Percentiles rank a stretch among this genome's conserved stretches.
Evolutionary conservation across 129 eudicot genomes (phyloP).

Genomic region (Kitagawia praeruptora): DNA sequence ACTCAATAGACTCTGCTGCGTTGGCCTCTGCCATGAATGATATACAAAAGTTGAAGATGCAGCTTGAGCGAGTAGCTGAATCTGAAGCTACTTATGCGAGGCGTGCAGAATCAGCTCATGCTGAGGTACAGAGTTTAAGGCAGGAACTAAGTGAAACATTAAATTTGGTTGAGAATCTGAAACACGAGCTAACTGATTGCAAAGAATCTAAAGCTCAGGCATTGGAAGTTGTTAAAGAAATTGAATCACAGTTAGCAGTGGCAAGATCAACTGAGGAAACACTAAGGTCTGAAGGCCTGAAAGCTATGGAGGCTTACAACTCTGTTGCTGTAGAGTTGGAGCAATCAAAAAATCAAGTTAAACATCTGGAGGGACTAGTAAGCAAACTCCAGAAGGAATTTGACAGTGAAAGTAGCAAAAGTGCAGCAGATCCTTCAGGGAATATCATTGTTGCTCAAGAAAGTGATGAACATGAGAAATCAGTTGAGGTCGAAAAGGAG

Average conservation of each 20-base stretch:
- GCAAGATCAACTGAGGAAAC: slow-evolving; percentile 43
- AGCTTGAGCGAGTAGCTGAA: slow-evolving; percentile 54
- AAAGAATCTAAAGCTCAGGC: slow-evolving; percentile 65
- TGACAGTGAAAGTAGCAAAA: neutral
- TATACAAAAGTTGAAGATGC: slow-evolving; percentile 58
- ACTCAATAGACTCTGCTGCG: slow-evolving; percentile 76
- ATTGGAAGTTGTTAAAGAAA: slow-evolving; percentile 33
- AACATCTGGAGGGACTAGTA: slow-evolving; percentile 49
- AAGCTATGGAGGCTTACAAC: slow-evolving; percentile 46
- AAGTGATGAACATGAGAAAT: slow-evolving; percentile 19
- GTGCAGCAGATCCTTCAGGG: slow-evolving; percentile 13
- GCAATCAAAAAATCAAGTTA: slow-evolving; percentile 40
- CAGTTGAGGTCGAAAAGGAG: slow-evolving; percentile 27
- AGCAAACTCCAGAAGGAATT: slow-evolving; percentile 27
- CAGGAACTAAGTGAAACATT: slow-evolving; percentile 57
- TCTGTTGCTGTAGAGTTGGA: slow-evolving; percentile 49
- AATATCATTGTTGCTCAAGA: slow-evolving; percentile 12
- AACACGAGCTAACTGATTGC: slow-evolving; percentile 46
- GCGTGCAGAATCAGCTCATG: slow-evolving; percentile 55
- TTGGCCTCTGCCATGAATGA: slow-evolving; percentile 66
- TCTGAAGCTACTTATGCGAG: slow-evolving; percentile 64
- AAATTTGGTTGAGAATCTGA: slow-evolving; percentile 46
- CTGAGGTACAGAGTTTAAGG: slow-evolving; percentile 51
- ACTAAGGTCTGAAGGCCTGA: slow-evolving; percentile 34
- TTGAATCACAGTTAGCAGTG: slow-evolving; percentile 40